Base-by-base conservation (phyloP, 75 land plant genomes). In the Sequoiadendron giganteum region DNA sequence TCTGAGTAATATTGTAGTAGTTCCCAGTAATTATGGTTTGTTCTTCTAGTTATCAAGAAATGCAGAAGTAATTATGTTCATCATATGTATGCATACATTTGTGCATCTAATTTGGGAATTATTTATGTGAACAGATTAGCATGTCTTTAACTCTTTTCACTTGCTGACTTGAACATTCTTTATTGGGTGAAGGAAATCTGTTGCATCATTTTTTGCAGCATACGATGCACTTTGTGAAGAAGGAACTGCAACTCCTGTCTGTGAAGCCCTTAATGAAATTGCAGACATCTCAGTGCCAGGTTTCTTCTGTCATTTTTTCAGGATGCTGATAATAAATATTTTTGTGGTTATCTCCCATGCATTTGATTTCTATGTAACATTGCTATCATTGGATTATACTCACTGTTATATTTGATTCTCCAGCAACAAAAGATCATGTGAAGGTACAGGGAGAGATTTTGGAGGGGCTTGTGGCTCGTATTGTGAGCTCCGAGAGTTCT, bases 211-310 rank as follows among this genome's bases (percentile, higher is more conserved):
- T 78, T 98, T 98, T 91, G 95, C 97, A 85, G 99, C 96, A 25
- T 98, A 90, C 90, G 99, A 98, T 91, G 99, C 96, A 48, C 93
- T 98, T 38, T 95, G 95, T 90, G 99, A 98, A 92, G 98, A 98
- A 91, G 98, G 99, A 87, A 93, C 94, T 36, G 97, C 98, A 76
- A 93, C 94, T 19, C 36, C 94, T 78, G 99, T 98, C 13, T 93
- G 99, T 54, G 91, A 89, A 86, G 93, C 93, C 73, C 92, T 98
- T 86, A 91, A 95, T 93, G 97, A 98, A 83, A 91, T 98, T 90
- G 95, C 99, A 8, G 99, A 98, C 86, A 90, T 95, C 84, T 95
- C 95, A 80, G 93, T 95, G 40, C 95, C 99, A 90, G 99, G 99
- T 98, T 87, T 14, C 32, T 56, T 30, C 28, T 30, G 16, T 68